A percentile compares a stretch with the other conserved stretches of the same genome.
Evolutionary conservation across 768 basidiomycete species (phyloP).

Genomic region (Gymnopilus junonius): DNA sequence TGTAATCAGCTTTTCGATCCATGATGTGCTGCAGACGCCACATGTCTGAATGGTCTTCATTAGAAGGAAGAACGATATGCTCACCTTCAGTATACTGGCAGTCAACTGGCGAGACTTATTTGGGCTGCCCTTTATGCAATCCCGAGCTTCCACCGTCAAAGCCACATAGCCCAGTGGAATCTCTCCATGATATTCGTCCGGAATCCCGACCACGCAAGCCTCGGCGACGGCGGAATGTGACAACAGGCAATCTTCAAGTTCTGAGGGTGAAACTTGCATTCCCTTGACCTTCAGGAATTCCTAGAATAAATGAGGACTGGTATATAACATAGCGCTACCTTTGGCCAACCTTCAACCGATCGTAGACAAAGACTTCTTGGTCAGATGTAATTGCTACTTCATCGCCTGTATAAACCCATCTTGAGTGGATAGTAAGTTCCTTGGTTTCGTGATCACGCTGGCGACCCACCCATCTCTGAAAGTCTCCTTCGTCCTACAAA

Average conservation of each 20-base stretch:
- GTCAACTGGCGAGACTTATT: constrained; percentile 36
- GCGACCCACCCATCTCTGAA: constrained; percentile 59
- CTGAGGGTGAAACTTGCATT: constrained; percentile 58
- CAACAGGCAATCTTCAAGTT: constrained; percentile 56
- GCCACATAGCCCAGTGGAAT: constrained; percentile 68
- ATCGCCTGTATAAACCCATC: constrained; percentile 71
- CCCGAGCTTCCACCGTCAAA: constrained; percentile 42
- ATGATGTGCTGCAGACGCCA: constrained; percentile 45
- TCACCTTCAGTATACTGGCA: constrained; percentile 47
- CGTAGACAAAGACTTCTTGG: constrained; percentile 58
- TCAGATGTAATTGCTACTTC: constrained; percentile 54
- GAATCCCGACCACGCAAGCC: constrained; percentile 63
- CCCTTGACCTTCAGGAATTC: constrained; percentile 72
- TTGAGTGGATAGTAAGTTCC: constrained; percentile 22
- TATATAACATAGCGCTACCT: background rate
- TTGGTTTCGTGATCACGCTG: background rate
- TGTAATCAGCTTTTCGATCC: constrained; percentile 52
- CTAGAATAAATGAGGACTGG: constrained; percentile 29
- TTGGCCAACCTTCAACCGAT: constrained; percentile 58
- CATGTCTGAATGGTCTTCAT: background rate
- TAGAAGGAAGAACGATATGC: background rate
- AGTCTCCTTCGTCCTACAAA: constrained; percentile 55
- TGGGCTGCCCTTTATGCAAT: constrained; percentile 31
- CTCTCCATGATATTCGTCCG: constrained; percentile 66
- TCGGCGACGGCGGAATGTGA: constrained; percentile 60